Base-by-base conservation (phyloP, 192 early-diverging fungal species). In the Umbelopsis sp. region DNA sequence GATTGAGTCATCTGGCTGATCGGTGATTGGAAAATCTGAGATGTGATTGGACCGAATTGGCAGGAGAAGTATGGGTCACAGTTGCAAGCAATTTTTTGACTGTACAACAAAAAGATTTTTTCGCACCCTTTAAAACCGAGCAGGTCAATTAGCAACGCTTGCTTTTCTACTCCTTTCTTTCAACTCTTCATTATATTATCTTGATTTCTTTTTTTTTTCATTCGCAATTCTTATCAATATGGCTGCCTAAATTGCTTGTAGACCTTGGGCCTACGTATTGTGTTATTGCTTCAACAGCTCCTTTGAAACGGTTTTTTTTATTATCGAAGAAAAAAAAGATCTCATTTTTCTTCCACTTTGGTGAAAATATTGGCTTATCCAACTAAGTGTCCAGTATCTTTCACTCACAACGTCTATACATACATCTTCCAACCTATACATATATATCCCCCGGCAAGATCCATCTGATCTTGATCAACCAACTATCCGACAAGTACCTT, bases 91-190 rank as follows among this genome's bases (percentile, higher is more conserved):
- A 30, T 6, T 61, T n/a, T 35, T 8, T 27, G 27, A 30, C 55
- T 61, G 55, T 61, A 25, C 55, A 25, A 61, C 55, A 61, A 61
- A 61, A 41, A 33, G 11, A n/a, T 61, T 61, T 61, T 61, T 61
- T 61, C 55, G 55, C 55, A 61, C 55, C 55, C 55, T 61, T 61
- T 61, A 61, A 61, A 61, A 61, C 55, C 55, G 33, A 25, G 55
- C 55, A 61, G 13, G 2, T 25, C 51, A 21, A 52, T 52, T 25
- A 41, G 9, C 30, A 61, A 61, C 8, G 0, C 27, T 35, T 27
- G 25, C 18, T 61, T n/a, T 30, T 61, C 33, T 61, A 16, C 55
- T 61, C 55, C 55, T 18, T 61, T 61, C 55, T 61, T 61, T 61
- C n/a, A 52, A 52, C 25, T 13, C 21, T 52, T n/a, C n/a, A 52